Evolutionary conservation across 78 protist genomes (phyloP).

Genomic region (Dictyostelium capitatum): DNA sequence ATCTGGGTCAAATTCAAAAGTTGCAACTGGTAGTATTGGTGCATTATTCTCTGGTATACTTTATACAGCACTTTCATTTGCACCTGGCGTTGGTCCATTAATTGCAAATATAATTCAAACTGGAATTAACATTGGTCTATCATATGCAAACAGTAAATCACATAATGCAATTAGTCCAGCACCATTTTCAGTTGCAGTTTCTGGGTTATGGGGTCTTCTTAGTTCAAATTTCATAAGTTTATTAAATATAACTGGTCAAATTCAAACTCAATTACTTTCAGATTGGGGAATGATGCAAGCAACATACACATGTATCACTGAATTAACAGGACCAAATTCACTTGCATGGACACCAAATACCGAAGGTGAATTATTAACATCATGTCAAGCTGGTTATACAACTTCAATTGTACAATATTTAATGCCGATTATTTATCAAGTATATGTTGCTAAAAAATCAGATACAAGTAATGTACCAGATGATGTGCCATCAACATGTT

Average conservation of each 20-base stretch:
- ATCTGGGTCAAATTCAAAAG: neutral
- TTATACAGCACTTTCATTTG: neutral
- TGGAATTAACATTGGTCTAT: neutral
- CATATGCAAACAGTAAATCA: neutral
- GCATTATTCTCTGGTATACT: neutral
- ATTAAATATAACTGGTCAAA: neutral
- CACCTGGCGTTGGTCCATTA: neutral
- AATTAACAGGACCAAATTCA: neutral
- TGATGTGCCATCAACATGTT: too few relatives aligned
- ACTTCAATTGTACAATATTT: neutral
- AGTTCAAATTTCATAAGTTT: neutral
- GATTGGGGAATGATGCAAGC: conserved; percentile 46
- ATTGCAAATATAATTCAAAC: neutral
- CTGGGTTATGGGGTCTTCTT: neutral
- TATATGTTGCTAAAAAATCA: neutral
- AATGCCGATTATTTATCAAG: conserved; percentile 9
- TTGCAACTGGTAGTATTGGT: neutral
- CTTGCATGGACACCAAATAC: conserved; percentile 9
- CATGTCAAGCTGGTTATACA: neutral
- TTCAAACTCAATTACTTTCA: neutral
- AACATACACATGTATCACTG: neutral
- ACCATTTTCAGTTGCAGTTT: conserved; percentile 3
- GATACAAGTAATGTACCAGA: neutral
- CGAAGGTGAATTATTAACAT: neutral
- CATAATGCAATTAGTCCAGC: neutral